Evolutionary conservation across 352 stramenopile genomes (phyloP), one percentile per base, ranked within the genome.

Genomic region (Peronospora farinosa): DNA sequence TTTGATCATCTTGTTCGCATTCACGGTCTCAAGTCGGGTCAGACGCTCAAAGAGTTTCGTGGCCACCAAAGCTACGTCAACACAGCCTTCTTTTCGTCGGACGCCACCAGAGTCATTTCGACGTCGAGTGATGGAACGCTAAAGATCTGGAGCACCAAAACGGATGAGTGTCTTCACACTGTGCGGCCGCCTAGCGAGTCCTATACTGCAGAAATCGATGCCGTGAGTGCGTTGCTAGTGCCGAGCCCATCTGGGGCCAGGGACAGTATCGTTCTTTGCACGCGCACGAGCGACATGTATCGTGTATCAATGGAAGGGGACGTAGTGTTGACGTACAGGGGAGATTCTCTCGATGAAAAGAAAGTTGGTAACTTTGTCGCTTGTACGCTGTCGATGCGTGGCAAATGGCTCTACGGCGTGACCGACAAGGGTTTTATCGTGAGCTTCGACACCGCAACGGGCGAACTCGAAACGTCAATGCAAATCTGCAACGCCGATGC

Each of bases 41-140:
- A 91, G 51, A 92, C 86, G 19, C 57, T 98, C n/a, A 96, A 97
- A 66, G 90, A 97, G 50, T 97, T 97, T 69, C 68, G 74, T 23
- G 94, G 91, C 16, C 92, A 98, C 56, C 67, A 84, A 12, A 95
- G 89, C 30, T 97, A 95, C 54, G 88, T 98, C 19, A 96, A 97
- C 61, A 71, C 68, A 17, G 85, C 86, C 8, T 71, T 86, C n/a
- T 97, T 88, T 54, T 80, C 74, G 0, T 64, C 57, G 6, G 78
- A 95, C 40, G 75, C 65, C n/a, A 57, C 50, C 38, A 74, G 67
- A 31, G 72, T 98, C 10, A 67, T 97, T 3, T 97, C 91, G 1
- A 75, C 70, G 16, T 92, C 84, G 8, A 90, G 80, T 28, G 94
- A 98, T 65, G 92, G 91, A 43, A 97, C 76, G 3, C 61, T 97